Evolutionary conservation across 2,329 filamentous ascomycete genomes (phyloP).

Genomic region (Ceratocystis albifundus): DNA sequence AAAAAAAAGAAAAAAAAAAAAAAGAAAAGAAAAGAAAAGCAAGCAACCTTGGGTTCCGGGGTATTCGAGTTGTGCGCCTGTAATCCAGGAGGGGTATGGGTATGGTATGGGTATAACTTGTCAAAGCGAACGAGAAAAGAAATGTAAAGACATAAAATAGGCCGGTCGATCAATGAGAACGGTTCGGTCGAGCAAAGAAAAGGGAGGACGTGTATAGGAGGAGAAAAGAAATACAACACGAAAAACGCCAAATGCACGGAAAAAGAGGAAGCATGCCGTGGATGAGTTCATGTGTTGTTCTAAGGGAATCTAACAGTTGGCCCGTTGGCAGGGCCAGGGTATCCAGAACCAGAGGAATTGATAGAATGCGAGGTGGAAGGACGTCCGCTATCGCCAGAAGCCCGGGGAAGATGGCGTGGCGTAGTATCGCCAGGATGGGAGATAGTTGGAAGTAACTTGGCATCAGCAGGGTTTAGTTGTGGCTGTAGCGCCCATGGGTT

Average conservation of each 20-base stretch:
- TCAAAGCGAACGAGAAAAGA: constrained; percentile 22
- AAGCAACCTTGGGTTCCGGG: constrained; percentile 21
- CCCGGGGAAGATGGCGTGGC: constrained; percentile 69
- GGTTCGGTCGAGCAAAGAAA: constrained; percentile 25
- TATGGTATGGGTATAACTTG: constrained; percentile 23
- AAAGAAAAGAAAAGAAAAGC: neutral
- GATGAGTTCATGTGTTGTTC: constrained; percentile 36
- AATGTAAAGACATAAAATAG: constrained; percentile 14
- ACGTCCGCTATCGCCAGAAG: constrained; percentile 81
- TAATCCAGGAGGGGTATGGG: constrained; percentile 19
- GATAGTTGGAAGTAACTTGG: constrained; percentile 48
- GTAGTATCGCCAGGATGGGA: constrained; percentile 69
- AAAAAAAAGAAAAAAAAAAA: constrained; percentile 6
- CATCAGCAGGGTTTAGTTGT: constrained; percentile 53
- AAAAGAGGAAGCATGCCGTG: constrained; percentile 16
- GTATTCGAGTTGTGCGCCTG: constrained; percentile 22
- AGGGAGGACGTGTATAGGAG: constrained; percentile 27
- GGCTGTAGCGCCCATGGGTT: constrained; percentile 52
- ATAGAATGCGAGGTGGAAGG: constrained; percentile 92
- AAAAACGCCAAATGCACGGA: constrained; percentile 28
- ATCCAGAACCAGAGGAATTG: constrained; percentile 59
- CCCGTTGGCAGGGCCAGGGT: constrained; percentile 70
- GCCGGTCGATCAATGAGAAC: neutral
- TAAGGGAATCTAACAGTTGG: constrained; percentile 58
- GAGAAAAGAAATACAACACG: constrained; percentile 36